phyloP scores from a whole-genome alignment of 1,284 basidiomycete genomes.

The Crepidotus sp. region DNA sequence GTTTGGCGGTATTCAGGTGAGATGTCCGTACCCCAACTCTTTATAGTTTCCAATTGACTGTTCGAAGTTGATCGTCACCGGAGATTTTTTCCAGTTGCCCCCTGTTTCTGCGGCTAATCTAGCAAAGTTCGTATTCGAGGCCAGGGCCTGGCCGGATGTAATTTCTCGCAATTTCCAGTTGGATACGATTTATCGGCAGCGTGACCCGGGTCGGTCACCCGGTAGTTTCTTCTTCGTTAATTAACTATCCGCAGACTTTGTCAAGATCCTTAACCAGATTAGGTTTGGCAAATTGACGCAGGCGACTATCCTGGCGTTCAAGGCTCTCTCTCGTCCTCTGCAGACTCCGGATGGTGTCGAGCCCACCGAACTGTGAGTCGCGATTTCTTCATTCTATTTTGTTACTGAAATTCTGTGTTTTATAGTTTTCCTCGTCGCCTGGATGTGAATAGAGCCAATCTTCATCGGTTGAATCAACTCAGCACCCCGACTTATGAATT shows the following conservation, averaged over 20 bases:
- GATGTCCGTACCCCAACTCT: too few species aligned
- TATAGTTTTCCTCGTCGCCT: not conserved
- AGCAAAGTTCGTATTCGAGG: not conserved
- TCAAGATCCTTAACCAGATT: slow-evolving; percentile 87
- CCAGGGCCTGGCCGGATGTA: not conserved
- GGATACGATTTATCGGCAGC: slow-evolving; percentile 80
- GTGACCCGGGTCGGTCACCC: slow-evolving; percentile 44
- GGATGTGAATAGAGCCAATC: not conserved
- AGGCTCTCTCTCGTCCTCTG: slow-evolving; percentile 49
- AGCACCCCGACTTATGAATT: not conserved
- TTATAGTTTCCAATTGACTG: too few species aligned
- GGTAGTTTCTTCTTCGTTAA: too few species aligned
- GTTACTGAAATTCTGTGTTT: too few species aligned
- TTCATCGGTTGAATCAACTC: not conserved
- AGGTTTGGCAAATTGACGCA: slow-evolving; percentile 59
- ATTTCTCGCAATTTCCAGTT: slow-evolving; percentile 65
- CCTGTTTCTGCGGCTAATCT: not conserved
- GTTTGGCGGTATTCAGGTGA: not conserved
- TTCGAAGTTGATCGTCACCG: not conserved
- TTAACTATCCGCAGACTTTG: too few species aligned
- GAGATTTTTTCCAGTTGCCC: not conserved
- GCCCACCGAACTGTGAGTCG: slow-evolving; percentile 75
- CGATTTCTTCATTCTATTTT: too few species aligned
- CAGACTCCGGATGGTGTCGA: slow-evolving; percentile 63
- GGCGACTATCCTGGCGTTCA: slow-evolving; percentile 45